Percentiles rank a stretch among this genome's conserved stretches.
phyloP scores from a whole-genome alignment of 768 basidiomycete species.

The Tylopilus plumbeoviolaceoides region DNA sequence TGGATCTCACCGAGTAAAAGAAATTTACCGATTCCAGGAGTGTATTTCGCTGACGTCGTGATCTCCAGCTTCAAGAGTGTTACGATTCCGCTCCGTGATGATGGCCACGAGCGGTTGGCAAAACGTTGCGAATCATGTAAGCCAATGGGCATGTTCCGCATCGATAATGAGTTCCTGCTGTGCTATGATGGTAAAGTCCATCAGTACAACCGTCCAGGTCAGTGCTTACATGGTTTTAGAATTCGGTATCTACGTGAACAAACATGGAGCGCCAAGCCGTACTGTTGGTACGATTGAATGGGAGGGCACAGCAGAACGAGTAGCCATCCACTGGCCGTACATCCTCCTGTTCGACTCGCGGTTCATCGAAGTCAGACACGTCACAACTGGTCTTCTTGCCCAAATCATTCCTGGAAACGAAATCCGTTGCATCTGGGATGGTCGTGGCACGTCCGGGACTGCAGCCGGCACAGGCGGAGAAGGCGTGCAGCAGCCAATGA shows the following conservation, averaged over 20 bases:
- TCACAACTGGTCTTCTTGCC: slow-evolving; percentile 71
- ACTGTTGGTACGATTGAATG: slow-evolving; percentile 76
- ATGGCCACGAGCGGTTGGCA: slow-evolving; percentile 63
- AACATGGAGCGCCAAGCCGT: slow-evolving; percentile 85
- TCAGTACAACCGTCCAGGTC: not conserved
- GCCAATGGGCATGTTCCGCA: slow-evolving; percentile 88
- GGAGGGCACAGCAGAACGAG: slow-evolving; percentile 88
- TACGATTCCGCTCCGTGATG: slow-evolving; percentile 83
- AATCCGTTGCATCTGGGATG: slow-evolving; percentile 88
- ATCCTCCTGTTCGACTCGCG: slow-evolving; percentile 83
- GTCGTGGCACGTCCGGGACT: slow-evolving; percentile 44
- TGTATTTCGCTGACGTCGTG: not conserved
- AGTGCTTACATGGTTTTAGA: slow-evolving; percentile 40
- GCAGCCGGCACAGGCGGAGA: slow-evolving; percentile 26
- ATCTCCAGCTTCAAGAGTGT: slow-evolving; percentile 71
- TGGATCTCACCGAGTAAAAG: slow-evolving; percentile 88
- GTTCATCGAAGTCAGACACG: slow-evolving; percentile 88
- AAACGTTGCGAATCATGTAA: slow-evolving; percentile 78
- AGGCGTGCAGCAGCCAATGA: slow-evolving; percentile 39
- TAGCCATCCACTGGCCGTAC: slow-evolving; percentile 87
- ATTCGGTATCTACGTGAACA: slow-evolving; percentile 89
- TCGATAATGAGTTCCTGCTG: slow-evolving; percentile 84
- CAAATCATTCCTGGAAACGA: slow-evolving; percentile 83
- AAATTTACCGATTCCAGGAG: not conserved
- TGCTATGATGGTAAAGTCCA: slow-evolving; percentile 72